phyloP scores from a whole-genome alignment of 345 rosid species.

The Hibiscus trionum region DNA sequence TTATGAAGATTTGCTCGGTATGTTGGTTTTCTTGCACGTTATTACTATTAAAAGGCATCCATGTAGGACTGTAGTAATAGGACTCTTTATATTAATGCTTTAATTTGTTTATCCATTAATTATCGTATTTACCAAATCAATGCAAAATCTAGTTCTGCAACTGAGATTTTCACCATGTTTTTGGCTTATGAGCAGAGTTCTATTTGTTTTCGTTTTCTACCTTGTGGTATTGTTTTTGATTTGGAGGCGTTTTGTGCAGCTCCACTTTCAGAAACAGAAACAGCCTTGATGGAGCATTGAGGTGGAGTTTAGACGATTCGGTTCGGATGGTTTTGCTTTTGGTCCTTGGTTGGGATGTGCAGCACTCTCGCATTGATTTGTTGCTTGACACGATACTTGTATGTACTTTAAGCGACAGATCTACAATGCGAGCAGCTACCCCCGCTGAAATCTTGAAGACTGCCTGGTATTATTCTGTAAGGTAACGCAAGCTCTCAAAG shows the following conservation, averaged over 20 bases:
- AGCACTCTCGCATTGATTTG: conserved; percentile 16
- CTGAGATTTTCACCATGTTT: not conserved
- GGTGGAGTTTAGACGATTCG: conserved; percentile 4
- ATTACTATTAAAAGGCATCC: not conserved
- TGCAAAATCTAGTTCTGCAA: not conserved
- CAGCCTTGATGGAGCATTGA: conserved; percentile 73
- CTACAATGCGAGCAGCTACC: not conserved
- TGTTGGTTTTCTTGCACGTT: conserved; percentile 13
- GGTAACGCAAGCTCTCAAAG: not conserved
- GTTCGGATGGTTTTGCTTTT: conserved; percentile 20
- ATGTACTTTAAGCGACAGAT: not conserved
- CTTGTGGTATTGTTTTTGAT: not conserved
- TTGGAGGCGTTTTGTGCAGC: conserved; percentile 37
- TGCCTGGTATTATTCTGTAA: not conserved
- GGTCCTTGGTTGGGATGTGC: conserved; percentile 17
- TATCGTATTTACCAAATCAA: not conserved
- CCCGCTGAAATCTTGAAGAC: not conserved
- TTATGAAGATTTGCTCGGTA: conserved; percentile 92
- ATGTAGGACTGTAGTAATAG: not conserved
- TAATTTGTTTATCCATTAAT: not conserved
- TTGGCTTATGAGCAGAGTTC: not conserved
- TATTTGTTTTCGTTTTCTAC: not conserved
- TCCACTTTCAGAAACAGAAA: conserved; percentile 76
- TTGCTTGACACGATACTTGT: conserved; percentile 18
- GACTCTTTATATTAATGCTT: not conserved